Base-by-base conservation (phyloP, 257 asterid genomes). In the Handroanthus guayacan region DNA sequence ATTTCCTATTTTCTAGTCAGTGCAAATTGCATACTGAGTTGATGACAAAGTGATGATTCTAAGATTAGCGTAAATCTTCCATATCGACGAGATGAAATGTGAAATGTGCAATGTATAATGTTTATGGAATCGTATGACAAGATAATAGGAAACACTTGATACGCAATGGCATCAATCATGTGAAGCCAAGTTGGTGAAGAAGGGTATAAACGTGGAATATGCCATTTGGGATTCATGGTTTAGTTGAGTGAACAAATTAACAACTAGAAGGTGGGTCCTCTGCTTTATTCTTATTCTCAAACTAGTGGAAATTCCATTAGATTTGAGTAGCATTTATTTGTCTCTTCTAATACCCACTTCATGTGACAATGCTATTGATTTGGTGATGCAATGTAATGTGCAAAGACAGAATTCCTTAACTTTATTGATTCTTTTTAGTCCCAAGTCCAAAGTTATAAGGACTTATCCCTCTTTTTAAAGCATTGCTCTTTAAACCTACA, bases 121-220 rank as follows among this genome's bases (percentile, higher is more conserved):
- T 5, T 3, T 62, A 54, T 54, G 58, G 25, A n/a, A n/a, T 16
- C 25, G 2, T 54, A 2, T 7, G 10, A 2, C 31, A 5, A 4
- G n/a, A 57, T 9, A 3, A 9, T 47, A 12, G 10, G 18, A 13
- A 51, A 8, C 7, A 13, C 2, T 5, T 51, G 11, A 18, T 14
- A 31, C 11, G 5, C 0, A 6, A 12, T 37, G 18, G 69, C 50
- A 20, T 20, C 14, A 47, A 55, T 36, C 68, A 5, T 44, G n/a
- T 11, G 67, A n/a, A 41, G 14, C 62, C 37, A 20, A 44, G 63
- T 71, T 72, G 52, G 55, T 72, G 64, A 78, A 31, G 67, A 17
- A 62, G 73, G 72, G 81, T 31, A 63, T 54, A 78, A 62, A 62
- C 72, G 25, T 64, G 48, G 78, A 72, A 65, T 65, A 76, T 76